Conservation (phyloP, 371 early-diverging fungal species). For the Syncephalastrum contaminatum region DNA sequence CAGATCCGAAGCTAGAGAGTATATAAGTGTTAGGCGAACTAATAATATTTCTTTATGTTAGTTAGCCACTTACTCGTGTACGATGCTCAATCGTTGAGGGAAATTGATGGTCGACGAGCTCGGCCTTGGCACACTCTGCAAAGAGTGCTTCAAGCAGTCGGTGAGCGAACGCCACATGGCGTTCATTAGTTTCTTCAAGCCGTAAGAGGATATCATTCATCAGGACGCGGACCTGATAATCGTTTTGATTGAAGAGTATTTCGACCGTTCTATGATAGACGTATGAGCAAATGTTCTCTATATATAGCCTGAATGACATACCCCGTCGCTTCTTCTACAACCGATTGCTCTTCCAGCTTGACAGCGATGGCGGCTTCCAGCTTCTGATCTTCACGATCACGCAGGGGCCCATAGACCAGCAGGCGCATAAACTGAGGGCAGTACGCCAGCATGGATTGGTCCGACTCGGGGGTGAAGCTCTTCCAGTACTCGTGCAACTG, state of each 20-base stretch:
- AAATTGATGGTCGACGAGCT: conserved; percentile 30
- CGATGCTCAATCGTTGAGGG: conserved; percentile 46
- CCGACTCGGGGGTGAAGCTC: conserved; percentile 21
- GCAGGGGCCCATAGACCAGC: conserved; percentile 53
- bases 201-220: conserved; percentile 54
- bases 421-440: conserved; percentile 36
- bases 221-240: conserved; percentile 57
- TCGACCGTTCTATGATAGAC: conserved; percentile 31
- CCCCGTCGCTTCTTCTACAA: conserved; percentile 37
- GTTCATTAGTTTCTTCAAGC: conserved; percentile 27
- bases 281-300: neutral
- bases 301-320: conserved; percentile 11
- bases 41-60: neutral
- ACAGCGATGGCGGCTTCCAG: conserved; percentile 50
- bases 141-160: conserved; percentile 34
- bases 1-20: conserved; percentile 43
- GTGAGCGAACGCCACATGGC: conserved; percentile 33
- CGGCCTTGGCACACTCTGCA: conserved; percentile 13
- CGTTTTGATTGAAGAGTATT: conserved; percentile 39
- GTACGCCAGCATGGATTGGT: conserved; percentile 40
- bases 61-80: conserved; percentile 32
- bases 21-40: neutral
- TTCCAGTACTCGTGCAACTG: conserved; percentile 41
- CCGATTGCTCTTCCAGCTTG: conserved; percentile 29
- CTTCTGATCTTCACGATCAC: conserved; percentile 57